A percentile compares a stretch with the other conserved stretches of the same genome.
These are phyloP conservation scores for Kodamaea plutei DNA, from an alignment of 1,139 yeast genomes.

Conservation along the genomic window DNA sequence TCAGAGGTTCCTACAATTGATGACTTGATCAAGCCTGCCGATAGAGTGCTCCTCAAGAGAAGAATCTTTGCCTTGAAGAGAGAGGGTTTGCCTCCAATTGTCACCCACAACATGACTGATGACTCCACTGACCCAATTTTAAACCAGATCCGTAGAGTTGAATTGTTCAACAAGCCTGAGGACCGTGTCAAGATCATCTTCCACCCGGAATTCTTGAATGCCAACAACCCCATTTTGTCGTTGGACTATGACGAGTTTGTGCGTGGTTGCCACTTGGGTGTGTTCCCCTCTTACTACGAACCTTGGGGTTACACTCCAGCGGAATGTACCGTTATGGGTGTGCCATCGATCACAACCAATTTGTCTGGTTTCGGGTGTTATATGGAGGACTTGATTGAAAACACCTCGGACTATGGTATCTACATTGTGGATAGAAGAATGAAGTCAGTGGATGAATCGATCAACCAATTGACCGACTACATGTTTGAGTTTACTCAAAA, in stretches of 20 bases:
- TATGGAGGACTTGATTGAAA: conserved; percentile 96
- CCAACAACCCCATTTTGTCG: conserved; percentile 90
- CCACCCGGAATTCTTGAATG: conserved; percentile 95
- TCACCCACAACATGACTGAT: conserved; percentile 96
- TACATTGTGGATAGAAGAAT: conserved; percentile 94
- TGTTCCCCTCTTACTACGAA: conserved; percentile 96
- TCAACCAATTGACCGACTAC: conserved; percentile 82
- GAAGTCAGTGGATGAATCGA: conserved; percentile 91
- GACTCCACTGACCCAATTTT: conserved; percentile 88
- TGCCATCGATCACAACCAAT: conserved; percentile 96
- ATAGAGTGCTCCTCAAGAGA: conserved; percentile 83
- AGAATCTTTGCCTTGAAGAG: conserved; percentile 92
- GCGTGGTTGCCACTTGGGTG: conserved; percentile 96
- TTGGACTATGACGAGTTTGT: conserved; percentile 97
- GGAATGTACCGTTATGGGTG: conserved; percentile 99
- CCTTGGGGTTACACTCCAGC: conserved; percentile 99
- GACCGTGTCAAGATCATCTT: conserved; percentile 93
- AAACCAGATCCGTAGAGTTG: conserved; percentile 88
- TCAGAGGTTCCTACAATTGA: conserved; percentile 60
- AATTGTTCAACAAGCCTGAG: conserved; percentile 81
- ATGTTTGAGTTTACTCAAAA: conserved; percentile 87
- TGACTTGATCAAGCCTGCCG: conserved; percentile 82
- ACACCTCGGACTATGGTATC: conserved; percentile 92
- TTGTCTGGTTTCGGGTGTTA: conserved; percentile 97
- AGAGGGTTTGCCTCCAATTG: conserved; percentile 87